Evolutionary conservation across 225 moss, liverwort and hornwort species (phyloP).

Genomic region (Pseudoscleropodium purum): DNA sequence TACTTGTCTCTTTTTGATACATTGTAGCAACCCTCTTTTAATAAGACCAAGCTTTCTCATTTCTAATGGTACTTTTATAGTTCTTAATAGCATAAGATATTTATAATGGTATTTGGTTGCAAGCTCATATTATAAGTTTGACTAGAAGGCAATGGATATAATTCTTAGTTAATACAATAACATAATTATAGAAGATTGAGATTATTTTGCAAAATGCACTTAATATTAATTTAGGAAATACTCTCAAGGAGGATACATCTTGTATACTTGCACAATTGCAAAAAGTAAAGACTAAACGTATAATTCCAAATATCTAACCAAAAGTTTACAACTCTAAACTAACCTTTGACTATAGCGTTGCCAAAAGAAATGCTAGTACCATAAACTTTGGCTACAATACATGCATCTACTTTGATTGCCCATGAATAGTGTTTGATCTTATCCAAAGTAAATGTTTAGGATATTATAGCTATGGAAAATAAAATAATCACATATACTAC

Average conservation of each 20-base stretch:
- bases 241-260: neutral
- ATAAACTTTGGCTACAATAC: neutral
- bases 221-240: neutral
- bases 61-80: too few species aligned
- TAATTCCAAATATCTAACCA: neutral
- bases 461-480: neutral
- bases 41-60: too few species aligned
- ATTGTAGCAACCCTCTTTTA: too few species aligned
- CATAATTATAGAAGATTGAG: neutral
- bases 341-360: neutral
- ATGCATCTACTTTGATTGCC: neutral
- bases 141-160: fast-evolving
- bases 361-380: too few species aligned
- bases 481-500: neutral
- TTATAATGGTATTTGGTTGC: neutral
- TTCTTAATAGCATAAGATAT: too few species aligned
- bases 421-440: neutral
- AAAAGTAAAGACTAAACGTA: neutral
- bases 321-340: neutral
- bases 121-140: neutral
- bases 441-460: fast-evolving
- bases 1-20: too few species aligned
- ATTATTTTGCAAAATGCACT: fast-evolving
- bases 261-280: neutral
- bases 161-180: fast-evolving